phyloP scores from a whole-genome alignment of 1,284 basidiomycete species.

The Neonothopanus nambi region DNA sequence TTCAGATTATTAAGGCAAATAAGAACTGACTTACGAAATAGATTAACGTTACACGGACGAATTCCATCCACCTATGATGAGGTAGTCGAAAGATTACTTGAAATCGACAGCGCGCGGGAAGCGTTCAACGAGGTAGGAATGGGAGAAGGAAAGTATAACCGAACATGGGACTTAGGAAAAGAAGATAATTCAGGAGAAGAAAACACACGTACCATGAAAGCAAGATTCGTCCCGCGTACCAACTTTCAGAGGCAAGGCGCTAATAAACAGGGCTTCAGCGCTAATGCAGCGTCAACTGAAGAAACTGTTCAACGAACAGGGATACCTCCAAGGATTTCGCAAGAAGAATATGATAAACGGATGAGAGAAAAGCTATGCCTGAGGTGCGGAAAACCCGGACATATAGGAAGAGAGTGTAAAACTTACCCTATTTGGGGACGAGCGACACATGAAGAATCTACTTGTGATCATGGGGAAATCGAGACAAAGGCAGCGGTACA shows the following conservation, averaged over 20 bases:
- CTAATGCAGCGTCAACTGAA: too few relatives aligned
- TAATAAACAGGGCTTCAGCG: too few relatives aligned
- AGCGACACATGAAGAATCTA: too few relatives aligned
- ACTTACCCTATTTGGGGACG: neutral
- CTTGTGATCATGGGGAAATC: too few relatives aligned
- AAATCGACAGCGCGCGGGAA: neutral
- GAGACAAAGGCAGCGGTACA: neutral
- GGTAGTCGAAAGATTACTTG: neutral
- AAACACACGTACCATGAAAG: too few relatives aligned
- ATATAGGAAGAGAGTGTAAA: neutral
- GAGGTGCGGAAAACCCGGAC: too few relatives aligned
- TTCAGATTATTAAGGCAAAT: neutral
- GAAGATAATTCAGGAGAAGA: too few relatives aligned
- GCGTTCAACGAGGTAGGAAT: conserved; percentile 1
- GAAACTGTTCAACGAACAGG: neutral
- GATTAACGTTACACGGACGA: neutral
- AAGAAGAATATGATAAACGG: neutral
- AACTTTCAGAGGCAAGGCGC: too few relatives aligned
- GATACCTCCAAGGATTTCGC: neutral
- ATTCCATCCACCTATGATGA: neutral
- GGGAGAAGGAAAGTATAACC: neutral
- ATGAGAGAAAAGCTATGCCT: too few relatives aligned
- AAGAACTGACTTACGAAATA: neutral
- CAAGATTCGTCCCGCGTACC: too few relatives aligned
- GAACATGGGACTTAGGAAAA: neutral